These are phyloP conservation scores for Monosporascus sp. DNA, from an alignment of 2,329 filamentous ascomycete genomes.

Conservation along the genomic window DNA sequence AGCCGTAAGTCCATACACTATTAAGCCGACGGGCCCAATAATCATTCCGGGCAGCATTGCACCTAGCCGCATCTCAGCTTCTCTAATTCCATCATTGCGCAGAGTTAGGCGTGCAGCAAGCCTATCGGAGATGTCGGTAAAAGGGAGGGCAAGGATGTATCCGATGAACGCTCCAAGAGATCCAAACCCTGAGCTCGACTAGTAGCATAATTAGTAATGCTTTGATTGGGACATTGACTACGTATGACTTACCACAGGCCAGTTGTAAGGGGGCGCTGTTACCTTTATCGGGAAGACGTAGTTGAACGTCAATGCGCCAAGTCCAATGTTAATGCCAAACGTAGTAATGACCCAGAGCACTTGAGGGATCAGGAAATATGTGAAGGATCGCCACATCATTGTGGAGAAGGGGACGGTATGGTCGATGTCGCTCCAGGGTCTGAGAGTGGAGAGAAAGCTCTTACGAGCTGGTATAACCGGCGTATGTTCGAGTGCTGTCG, in stretches of 20 bases:
- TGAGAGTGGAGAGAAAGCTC: constrained; percentile 33
- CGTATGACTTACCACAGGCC: constrained; percentile 28
- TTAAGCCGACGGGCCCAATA: constrained; percentile 28
- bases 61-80: constrained; percentile 38
- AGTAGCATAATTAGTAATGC: constrained; percentile 1
- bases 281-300: constrained; percentile 41
- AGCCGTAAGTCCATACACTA: constrained; percentile 34
- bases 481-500: constrained; percentile 12
- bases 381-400: constrained; percentile 36
- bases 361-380: constrained; percentile 38
- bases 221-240: not conserved
- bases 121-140: constrained; percentile 30
- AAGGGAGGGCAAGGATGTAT: constrained; percentile 31
- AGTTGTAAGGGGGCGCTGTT: constrained; percentile 35
- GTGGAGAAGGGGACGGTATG: constrained; percentile 33
- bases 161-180: constrained; percentile 31
- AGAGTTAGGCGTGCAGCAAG: constrained; percentile 33
- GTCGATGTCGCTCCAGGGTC: constrained; percentile 32
- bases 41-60: constrained; percentile 29
- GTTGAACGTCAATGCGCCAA: constrained; percentile 40
- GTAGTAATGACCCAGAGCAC: constrained; percentile 41
- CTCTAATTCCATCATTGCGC: constrained; percentile 35
- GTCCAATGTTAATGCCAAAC: constrained; percentile 40
- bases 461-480: constrained; percentile 27
- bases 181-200: constrained; percentile 23